These are phyloP conservation scores for Castanopsis chinensis DNA, from an alignment of 306 rosid genomes.

Conservation along the genomic window DNA sequence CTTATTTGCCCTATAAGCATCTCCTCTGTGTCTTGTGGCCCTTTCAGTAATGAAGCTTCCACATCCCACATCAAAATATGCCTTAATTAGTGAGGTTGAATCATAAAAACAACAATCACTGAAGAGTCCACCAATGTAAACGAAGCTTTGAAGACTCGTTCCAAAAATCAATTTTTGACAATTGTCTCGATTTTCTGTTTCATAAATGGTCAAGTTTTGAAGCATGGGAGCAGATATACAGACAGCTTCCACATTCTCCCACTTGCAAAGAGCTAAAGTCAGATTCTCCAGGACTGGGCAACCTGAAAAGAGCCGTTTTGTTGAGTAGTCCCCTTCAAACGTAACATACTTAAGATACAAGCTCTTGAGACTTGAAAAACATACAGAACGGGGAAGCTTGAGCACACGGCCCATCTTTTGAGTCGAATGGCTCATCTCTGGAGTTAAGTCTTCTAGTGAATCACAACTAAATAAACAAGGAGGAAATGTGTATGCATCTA, in stretches of 20 bases:
- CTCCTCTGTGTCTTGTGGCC: neutral
- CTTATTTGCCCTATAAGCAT: neutral
- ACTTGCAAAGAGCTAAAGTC: slow-evolving; percentile 5
- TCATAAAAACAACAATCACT: neutral
- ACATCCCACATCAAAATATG: neutral
- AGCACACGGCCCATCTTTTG: neutral
- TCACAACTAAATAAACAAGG: slow-evolving; percentile 1
- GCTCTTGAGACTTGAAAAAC: slow-evolving; percentile 13
- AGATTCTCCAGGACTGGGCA: slow-evolving; percentile 20
- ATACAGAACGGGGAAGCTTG: slow-evolving; percentile 11
- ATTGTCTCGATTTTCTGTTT: neutral
- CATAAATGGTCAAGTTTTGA: slow-evolving; percentile 2
- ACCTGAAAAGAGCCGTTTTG: slow-evolving; percentile 17
- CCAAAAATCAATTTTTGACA: neutral
- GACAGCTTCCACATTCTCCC: slow-evolving; percentile 15
- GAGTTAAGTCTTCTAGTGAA: neutral
- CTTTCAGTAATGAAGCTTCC: neutral
- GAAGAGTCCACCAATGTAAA: no score
- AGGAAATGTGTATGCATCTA: slow-evolving; percentile 3
- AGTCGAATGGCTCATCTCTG: neutral
- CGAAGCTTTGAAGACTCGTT: no score
- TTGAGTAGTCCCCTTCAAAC: neutral
- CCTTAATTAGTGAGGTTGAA: neutral
- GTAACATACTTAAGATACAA: neutral
- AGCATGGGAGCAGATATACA: slow-evolving; percentile 19